Base-by-base conservation (phyloP, 192 early-diverging fungal genomes). In the Gonapodya sp. region DNA sequence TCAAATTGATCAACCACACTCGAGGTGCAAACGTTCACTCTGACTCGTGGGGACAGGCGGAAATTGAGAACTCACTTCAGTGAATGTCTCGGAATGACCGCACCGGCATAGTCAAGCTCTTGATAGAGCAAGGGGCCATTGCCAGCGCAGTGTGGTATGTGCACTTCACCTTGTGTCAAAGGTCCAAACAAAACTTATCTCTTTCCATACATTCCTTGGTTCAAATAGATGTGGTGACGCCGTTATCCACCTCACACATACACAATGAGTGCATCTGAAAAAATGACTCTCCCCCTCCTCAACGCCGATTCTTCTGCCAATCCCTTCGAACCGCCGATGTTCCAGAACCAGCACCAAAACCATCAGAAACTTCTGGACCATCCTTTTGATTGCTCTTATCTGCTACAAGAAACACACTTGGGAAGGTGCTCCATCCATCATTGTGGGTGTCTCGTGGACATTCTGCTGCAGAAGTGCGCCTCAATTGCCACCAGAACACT, bases 141-240 rank as follows among this genome's bases (percentile, higher is more conserved):
- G 46, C 46, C 46, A 64, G 24, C 24, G 46, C 46, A 64, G 46
- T 64, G 46, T 64, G 46, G 46, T 64, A 8, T 64, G 46, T 64
- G 46, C 46, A 64, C 46, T 64, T 64, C 46, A 64, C 46, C 46
- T 64, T 64, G 46, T 64, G 24, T 64, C 46, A 64, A 64, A 64
- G 24, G 8, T 24, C 46, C 46, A 64, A 64, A 8, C 8, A 64
- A 64, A 64, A n/a, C n/a, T n/a, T n/a, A n/a, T n/a, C n/a, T n/a
- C n/a, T n/a, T 64, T 64, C 46, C 46, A 64, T 64, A 64, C 46
- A 64, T 64, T 64, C 46, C 46, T 64, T 64, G 8, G 46, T 24
- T 64, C 46, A 64, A 64, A 64, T 64, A 24, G 46, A 64, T 64
- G 24, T 64, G 46, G 24, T 24, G 46, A 24, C 46, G 46, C 46